A percentile compares a stretch with the other conserved stretches of the same genome.
These are phyloP conservation scores for Podospora comata DNA, from an alignment of 495 filamentous ascomycete species.

Conservation along the genomic window DNA sequence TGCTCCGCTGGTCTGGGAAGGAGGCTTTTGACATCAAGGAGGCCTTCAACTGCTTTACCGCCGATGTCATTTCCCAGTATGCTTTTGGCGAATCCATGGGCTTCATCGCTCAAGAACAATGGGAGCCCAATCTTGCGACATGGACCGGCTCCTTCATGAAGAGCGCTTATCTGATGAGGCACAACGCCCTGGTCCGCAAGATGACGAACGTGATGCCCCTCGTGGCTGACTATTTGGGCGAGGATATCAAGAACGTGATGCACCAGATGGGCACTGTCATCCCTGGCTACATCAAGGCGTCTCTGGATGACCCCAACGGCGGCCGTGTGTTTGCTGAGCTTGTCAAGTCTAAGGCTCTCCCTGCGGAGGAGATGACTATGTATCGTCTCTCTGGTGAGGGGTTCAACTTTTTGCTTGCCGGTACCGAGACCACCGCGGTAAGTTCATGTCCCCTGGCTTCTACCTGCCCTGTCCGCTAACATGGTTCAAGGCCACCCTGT, in stretches of 20 bases:
- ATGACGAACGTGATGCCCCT: conserved; percentile 20
- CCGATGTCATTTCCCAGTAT: conserved; percentile 33
- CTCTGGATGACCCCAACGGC: conserved; percentile 17
- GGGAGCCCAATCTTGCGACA: conserved; percentile 29
- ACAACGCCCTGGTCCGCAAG: conserved; percentile 19
- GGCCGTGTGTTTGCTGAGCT: conserved; percentile 26
- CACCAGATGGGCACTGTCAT: conserved; percentile 24
- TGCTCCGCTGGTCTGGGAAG: conserved; percentile 10
- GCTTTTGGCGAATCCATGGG: conserved; percentile 32
- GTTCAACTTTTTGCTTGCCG: conserved; percentile 30
- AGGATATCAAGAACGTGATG: conserved; percentile 23
- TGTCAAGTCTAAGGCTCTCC: conserved; percentile 20
- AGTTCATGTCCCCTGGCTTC: background rate
- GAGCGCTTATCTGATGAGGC: conserved; percentile 34
- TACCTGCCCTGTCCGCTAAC: background rate
- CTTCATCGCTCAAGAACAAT: conserved; percentile 28
- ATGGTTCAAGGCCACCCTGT: conserved; percentile 26
- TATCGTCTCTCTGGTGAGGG: conserved; percentile 33
- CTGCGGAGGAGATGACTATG: conserved; percentile 29
- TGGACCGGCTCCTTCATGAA: conserved; percentile 29
- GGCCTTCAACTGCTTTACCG: conserved; percentile 33
- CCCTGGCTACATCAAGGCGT: conserved; percentile 21
- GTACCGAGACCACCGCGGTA: conserved; percentile 32
- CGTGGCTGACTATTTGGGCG: conserved; percentile 24
- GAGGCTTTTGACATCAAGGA: conserved; percentile 24